Evolutionary conservation across 2,329 filamentous ascomycete genomes (phyloP).

Genomic region (Sarocladiaceae sp.): DNA sequence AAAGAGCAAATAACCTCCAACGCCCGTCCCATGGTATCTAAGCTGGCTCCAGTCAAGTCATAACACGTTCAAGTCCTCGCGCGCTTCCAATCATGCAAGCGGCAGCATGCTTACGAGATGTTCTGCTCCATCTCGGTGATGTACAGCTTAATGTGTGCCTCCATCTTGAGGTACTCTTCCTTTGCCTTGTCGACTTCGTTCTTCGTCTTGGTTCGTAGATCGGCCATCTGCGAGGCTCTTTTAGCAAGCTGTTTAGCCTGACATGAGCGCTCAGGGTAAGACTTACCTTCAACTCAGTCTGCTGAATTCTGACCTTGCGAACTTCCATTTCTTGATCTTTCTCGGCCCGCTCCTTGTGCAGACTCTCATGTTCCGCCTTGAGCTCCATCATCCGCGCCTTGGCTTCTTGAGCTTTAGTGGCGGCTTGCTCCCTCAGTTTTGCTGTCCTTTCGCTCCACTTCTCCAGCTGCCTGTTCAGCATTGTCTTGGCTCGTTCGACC

Average conservation of each 20-base stretch:
- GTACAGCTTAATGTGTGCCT: constrained; percentile 93
- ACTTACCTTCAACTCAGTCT: constrained; percentile 93
- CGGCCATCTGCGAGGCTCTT: constrained; percentile 68
- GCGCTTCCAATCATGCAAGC: not conserved
- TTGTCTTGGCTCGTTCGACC: constrained; percentile 79
- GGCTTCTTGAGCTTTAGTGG: constrained; percentile 73
- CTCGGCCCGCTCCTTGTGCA: constrained; percentile 78
- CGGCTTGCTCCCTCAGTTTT: constrained; percentile 71
- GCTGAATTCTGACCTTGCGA: constrained; percentile 86
- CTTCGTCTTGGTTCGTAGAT: constrained; percentile 96
- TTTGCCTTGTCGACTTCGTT: constrained; percentile 85
- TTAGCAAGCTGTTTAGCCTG: not conserved
- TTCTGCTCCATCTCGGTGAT: constrained; percentile 98
- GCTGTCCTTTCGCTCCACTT: constrained; percentile 86
- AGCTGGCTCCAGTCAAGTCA: constrained; percentile 12
- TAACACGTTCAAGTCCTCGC: too few species aligned
- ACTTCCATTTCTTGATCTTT: constrained; percentile 91
- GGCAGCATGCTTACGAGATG: constrained; percentile 33
- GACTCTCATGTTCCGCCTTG: constrained; percentile 66
- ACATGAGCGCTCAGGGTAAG: not conserved
- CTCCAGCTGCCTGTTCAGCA: constrained; percentile 75
- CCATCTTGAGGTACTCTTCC: constrained; percentile 95
- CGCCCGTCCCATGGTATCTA: constrained; percentile 35
- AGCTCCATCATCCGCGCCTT: constrained; percentile 89
- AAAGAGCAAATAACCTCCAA: constrained; percentile 21